These are phyloP conservation scores for Talaromyces liani DNA, from an alignment of 495 filamentous ascomycete species.

Conservation along the genomic window DNA sequence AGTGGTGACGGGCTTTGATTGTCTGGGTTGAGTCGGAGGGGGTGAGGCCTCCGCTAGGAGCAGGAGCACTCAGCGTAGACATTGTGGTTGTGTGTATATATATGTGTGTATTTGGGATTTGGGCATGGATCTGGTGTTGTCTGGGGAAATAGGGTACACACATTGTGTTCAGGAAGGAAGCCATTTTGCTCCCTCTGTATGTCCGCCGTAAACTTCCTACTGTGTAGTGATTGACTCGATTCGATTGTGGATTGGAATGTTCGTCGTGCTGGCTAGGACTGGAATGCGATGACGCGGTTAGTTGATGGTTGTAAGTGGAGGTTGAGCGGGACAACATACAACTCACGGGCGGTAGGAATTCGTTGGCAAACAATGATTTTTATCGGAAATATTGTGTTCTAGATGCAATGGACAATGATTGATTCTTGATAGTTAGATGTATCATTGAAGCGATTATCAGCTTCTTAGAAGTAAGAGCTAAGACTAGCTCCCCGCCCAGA, in stretches of 20 bases:
- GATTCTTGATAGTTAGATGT: too few species aligned
- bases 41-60: background rate
- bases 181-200: conserved; percentile 33
- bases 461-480: background rate
- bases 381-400: background rate
- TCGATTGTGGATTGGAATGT: conserved; percentile 3
- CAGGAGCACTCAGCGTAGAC: conserved; percentile 10
- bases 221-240: background rate
- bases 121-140: conserved; percentile 13
- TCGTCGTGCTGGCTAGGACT: background rate
- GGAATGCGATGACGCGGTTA: conserved; percentile 2
- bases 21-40: conserved; percentile 5
- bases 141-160: conserved; percentile 41
- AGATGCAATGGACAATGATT: background rate
- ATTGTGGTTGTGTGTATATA: conserved; percentile 17
- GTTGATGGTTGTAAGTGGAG: background rate
- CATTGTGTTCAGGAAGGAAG: conserved; percentile 67
- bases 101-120: conserved; percentile 7
- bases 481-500: background rate
- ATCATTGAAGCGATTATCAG: background rate
- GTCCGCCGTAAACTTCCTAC: background rate
- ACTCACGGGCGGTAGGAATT: background rate
- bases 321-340: background rate
- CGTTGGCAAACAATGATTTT: background rate
- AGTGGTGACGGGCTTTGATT: conserved; percentile 23